A percentile compares a stretch with the other conserved stretches of the same genome.
These are phyloP conservation scores for Galerina marginata DNA, from an alignment of 768 basidiomycete species.

Conservation along the genomic window DNA sequence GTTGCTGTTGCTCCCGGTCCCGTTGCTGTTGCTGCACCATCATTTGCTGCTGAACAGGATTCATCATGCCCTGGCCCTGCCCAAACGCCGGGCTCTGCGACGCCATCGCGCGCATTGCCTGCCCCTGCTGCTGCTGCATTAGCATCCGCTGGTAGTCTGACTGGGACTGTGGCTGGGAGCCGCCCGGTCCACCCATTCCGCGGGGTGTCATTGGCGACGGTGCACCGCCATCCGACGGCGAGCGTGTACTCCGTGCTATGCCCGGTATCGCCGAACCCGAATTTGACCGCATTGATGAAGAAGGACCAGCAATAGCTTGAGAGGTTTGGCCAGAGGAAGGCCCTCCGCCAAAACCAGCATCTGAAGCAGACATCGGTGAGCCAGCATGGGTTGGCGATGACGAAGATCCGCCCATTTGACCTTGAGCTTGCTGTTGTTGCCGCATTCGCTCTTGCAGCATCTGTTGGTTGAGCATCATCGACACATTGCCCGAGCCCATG, in stretches of 20 bases:
- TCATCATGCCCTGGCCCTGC: constrained; percentile 40
- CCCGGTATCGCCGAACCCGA: constrained; percentile 59
- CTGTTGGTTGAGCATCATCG: constrained; percentile 41
- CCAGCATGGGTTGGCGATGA: constrained; percentile 47
- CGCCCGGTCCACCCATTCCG: constrained; percentile 29
- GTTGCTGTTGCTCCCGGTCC: constrained; percentile 26
- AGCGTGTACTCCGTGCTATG: constrained; percentile 75
- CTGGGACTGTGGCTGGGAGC: constrained; percentile 43
- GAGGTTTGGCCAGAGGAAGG: constrained; percentile 3
- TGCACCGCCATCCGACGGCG: constrained; percentile 66
- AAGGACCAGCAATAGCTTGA: constrained; percentile 13
- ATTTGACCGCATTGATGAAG: constrained; percentile 25
- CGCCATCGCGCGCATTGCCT: constrained; percentile 42
- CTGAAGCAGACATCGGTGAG: constrained; percentile 47
- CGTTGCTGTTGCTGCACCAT: constrained; percentile 30
- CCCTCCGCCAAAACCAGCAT: constrained; percentile 32
- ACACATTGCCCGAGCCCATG: constrained; percentile 27
- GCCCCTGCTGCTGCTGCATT: constrained; percentile 46
- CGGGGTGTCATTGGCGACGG: constrained; percentile 58
- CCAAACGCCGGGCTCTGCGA: constrained; percentile 42
- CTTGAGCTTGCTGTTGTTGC: constrained; percentile 40
- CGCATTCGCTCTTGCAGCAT: constrained; percentile 40
- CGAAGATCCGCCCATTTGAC: constrained; percentile 24
- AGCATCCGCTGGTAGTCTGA: constrained; percentile 64
- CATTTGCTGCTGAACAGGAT: constrained; percentile 23